These are phyloP conservation scores for Nakaseomyces glabratus DNA, from an alignment of 1,139 yeast species.

Conservation along the genomic window DNA sequence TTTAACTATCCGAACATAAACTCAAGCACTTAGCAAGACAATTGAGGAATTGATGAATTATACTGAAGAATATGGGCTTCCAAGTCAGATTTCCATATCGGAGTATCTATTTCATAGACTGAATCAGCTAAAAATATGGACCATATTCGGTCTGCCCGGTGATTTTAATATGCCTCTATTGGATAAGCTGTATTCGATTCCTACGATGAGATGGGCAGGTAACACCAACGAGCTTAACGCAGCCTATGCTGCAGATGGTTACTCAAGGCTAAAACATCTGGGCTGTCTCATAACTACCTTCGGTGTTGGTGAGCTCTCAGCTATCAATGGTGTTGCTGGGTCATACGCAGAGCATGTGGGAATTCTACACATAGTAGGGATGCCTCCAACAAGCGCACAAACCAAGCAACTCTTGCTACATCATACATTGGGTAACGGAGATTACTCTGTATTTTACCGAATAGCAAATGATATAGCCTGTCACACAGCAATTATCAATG, in stretches of 20 bases:
- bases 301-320: slow-evolving; percentile 60
- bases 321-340: slow-evolving; percentile 52
- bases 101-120: slow-evolving; percentile 49
- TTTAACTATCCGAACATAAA: no score
- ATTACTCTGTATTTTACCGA: slow-evolving; percentile 62
- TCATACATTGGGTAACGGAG: slow-evolving; percentile 76
- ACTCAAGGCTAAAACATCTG: slow-evolving; percentile 45
- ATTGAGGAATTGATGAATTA: no score
- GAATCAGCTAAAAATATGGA: slow-evolving; percentile 42
- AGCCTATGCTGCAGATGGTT: slow-evolving; percentile 45
- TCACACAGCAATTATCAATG: slow-evolving; percentile 51
- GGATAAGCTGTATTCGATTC: slow-evolving; percentile 47
- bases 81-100: slow-evolving; percentile 37
- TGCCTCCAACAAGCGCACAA: slow-evolving; percentile 52
- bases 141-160: slow-evolving; percentile 60
- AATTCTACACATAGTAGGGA: slow-evolving; percentile 46
- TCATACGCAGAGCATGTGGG: slow-evolving; percentile 55
- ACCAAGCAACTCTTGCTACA: slow-evolving; percentile 43
- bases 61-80: slow-evolving; percentile 15
- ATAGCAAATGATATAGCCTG: slow-evolving; percentile 61
- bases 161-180: slow-evolving; percentile 51
- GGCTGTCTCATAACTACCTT: slow-evolving; percentile 52
- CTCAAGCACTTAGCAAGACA: no score
- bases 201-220: slow-evolving; percentile 51
- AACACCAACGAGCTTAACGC: slow-evolving; percentile 61